phyloP scores from a whole-genome alignment of 1,284 basidiomycete species.

The Inonotus obliquus region DNA sequence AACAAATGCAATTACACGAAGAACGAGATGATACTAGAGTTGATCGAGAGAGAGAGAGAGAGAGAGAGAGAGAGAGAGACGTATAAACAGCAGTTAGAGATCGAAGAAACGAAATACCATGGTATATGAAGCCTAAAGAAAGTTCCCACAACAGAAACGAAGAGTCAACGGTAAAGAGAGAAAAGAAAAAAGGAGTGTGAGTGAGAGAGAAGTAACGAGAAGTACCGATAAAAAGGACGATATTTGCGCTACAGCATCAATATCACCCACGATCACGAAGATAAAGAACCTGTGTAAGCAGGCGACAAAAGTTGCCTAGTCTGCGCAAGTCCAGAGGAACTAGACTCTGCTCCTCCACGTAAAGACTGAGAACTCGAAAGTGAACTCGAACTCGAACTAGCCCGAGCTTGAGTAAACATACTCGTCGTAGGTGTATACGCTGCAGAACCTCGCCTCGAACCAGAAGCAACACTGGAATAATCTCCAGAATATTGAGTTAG shows the following conservation, averaged over 20 bases:
- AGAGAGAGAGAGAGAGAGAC: not conserved
- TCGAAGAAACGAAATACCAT: not conserved
- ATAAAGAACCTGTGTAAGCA: not conserved
- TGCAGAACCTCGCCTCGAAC: not conserved
- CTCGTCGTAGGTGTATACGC: not conserved
- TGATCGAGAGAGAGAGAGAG: not conserved
- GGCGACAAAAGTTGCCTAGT: slow-evolving; percentile 2
- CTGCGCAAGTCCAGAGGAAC: not conserved
- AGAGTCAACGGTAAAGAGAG: not conserved
- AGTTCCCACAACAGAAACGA: too few relatives aligned
- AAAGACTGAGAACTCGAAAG: not conserved
- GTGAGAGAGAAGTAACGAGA: not conserved
- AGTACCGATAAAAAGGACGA: not conserved
- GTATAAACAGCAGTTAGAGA: not conserved
- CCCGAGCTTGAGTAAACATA: not conserved
- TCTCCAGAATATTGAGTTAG: not conserved
- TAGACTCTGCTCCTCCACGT: not conserved
- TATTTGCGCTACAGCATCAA: not conserved
- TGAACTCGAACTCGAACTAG: not conserved
- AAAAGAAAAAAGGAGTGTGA: not conserved
- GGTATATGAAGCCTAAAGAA: too few relatives aligned
- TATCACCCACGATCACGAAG: not conserved
- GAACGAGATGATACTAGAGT: not conserved
- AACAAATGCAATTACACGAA: not conserved
- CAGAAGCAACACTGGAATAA: not conserved